Percentiles rank a stretch among this genome's conserved stretches.
These are phyloP conservation scores for Phytophthora megakarya DNA, from an alignment of 352 stramenopile genomes.

Conservation along the genomic window DNA sequence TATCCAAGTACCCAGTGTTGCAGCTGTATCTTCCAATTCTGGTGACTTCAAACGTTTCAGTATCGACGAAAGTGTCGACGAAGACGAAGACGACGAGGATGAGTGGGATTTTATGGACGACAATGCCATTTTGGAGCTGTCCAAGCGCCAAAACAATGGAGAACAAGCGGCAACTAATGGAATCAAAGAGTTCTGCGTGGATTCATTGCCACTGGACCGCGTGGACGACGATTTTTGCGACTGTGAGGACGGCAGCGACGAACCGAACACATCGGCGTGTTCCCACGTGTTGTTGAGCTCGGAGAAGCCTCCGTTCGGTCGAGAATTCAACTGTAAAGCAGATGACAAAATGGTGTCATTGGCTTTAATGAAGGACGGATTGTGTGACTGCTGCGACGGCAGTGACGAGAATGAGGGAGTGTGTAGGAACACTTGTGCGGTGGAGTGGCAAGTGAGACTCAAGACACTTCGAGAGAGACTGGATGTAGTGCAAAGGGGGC, in stretches of 20 bases:
- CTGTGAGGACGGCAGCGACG: constrained; percentile 91
- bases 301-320: constrained; percentile 4
- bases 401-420: constrained; percentile 80
- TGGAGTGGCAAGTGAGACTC: constrained; percentile 27
- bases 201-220: constrained; percentile 34
- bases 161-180: not conserved
- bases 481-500: constrained; percentile 31
- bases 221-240: constrained; percentile 96
- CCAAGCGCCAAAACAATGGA: not conserved
- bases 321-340: constrained; percentile 46
- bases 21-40: not conserved
- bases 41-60: constrained; percentile 18
- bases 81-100: constrained; percentile 55
- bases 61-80: constrained; percentile 31
- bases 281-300: constrained; percentile 43
- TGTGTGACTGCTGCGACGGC: constrained; percentile 98
- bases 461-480: constrained; percentile 26
- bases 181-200: constrained; percentile 32
- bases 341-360: constrained; percentile 45
- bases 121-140: constrained; percentile 40
- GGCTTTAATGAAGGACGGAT: constrained; percentile 88
- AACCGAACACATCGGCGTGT: constrained; percentile 85
- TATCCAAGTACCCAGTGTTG: constrained; percentile 23
- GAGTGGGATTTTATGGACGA: constrained; percentile 75
- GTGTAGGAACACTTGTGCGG: constrained; percentile 52